Conservation (phyloP, 176 grass and related monocot species). For the Oryza longistaminata region DNA sequence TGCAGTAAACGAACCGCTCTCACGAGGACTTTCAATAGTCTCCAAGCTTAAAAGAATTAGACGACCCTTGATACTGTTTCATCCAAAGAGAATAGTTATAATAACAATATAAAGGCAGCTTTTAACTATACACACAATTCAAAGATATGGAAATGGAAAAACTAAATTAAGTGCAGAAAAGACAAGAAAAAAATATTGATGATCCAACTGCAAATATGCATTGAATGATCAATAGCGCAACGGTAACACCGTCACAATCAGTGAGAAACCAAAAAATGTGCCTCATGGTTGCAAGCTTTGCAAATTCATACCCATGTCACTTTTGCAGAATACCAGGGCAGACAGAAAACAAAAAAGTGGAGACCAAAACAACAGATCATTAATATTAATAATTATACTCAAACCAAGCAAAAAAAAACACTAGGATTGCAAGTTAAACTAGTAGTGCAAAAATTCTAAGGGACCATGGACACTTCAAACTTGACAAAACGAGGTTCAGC, state of each 20-base stretch:
- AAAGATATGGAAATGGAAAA: constrained; percentile 13
- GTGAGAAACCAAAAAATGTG: not conserved
- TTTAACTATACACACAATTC: not conserved
- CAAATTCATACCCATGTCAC: not conserved
- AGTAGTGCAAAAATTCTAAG: constrained; percentile 30
- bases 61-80: constrained; percentile 79
- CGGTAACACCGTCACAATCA: not conserved
- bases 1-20: constrained; percentile 50
- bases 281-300: not conserved
- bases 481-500: constrained; percentile 27
- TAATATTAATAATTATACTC: constrained; percentile 11
- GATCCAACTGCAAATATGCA: constrained; percentile 12
- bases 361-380: constrained; percentile 28
- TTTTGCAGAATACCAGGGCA: not conserved
- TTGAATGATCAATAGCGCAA: not conserved
- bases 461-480: constrained; percentile 2
- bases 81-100: constrained; percentile 40
- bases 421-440: constrained; percentile 20
- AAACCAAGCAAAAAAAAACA: constrained; percentile 25
- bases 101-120: not conserved
- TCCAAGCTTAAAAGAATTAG: constrained; percentile 90
- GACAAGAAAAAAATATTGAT: not conserved
- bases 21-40: constrained; percentile 44
- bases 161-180: constrained; percentile 17
- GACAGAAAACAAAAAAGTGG: constrained; percentile 9